Base-by-base conservation (phyloP, 2,329 filamentous ascomycete genomes). In the Hypoxylon rubiginosum region DNA sequence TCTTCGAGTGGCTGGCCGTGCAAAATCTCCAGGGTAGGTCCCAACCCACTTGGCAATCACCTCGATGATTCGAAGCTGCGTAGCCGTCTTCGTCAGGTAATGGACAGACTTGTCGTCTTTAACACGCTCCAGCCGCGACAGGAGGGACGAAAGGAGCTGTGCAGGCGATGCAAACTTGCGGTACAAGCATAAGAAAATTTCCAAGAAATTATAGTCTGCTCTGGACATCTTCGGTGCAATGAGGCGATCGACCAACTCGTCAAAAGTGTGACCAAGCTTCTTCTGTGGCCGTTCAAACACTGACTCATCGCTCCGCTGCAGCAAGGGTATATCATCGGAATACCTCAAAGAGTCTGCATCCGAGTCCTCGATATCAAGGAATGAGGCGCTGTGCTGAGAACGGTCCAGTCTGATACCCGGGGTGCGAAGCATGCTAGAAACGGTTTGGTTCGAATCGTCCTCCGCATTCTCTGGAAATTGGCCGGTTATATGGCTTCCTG, bases 11-110 rank as follows among this genome's bases (percentile, higher is more conserved):
- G 86, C 86, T 1, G 91, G 86, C 67, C 91, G 90, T 0, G 94
- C 94, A 82, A 98, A 97, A 78, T 99, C 96, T 15, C 94, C 95
- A 0, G 96, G 94, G 78, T 98, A 98, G 46, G 90, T 84, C 15
- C 91, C 90, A 1, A 97, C 91, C 96, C 96, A 99, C 77, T 92
- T 92, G 4, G 93, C 92, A 63, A 98, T 83, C 6, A 96, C 89
- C 71, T 92, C 90, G 41, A 97, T 90, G 66, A 95, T 92, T 55
- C 94, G 89, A 58, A 97, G 85, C 76, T 97, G 95, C 4, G 90
- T 89, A 7, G 91, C 90, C 43, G 92, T 94, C 72, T 91, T 93
- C 58, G 90, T 90, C 46, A 97, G 86, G 68, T 92, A 90, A 68
- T 89, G 87, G 0, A 89, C 85, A 9, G 85, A 84, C 69, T 87